A percentile compares a stretch with the other conserved stretches of the same genome.
Evolutionary conservation across 176 grass and related monocot genomes (phyloP).

Genomic region (Juncus effusus): DNA sequence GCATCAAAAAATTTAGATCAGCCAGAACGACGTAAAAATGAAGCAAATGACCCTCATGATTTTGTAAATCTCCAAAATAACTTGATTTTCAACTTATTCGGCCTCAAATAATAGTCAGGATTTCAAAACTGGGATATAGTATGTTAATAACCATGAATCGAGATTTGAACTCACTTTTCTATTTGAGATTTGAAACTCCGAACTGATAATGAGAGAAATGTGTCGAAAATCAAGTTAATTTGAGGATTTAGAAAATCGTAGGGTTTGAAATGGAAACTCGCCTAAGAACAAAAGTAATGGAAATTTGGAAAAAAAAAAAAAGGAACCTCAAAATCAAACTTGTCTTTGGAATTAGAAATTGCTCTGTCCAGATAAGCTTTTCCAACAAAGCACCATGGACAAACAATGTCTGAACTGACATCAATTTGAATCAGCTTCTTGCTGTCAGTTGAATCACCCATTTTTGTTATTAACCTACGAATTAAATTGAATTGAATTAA

Average conservation of each 20-base stretch:
- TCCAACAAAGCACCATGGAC: constrained; percentile 97
- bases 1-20: neutral
- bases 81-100: too few species aligned
- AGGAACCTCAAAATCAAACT: constrained; percentile 81
- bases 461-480: constrained; percentile 41
- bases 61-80: too few species aligned
- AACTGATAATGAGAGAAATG: too few species aligned
- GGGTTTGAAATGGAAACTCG: too few species aligned
- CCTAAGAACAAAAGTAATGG: neutral
- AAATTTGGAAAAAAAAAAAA: constrained; percentile 6
- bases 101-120: too few species aligned
- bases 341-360: constrained; percentile 67
- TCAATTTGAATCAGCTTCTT: constrained; percentile 82
- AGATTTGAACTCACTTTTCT: too few species aligned
- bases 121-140: too few species aligned
- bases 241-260: too few species aligned
- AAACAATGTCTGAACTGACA: constrained; percentile 83
- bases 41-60: too few species aligned
- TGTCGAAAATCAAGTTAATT: too few species aligned
- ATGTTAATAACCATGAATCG: too few species aligned
- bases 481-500: constrained; percentile 15
- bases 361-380: constrained; percentile 86
- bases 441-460: constrained; percentile 45
- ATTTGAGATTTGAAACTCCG: too few species aligned
- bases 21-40: neutral